A percentile compares a stretch with the other conserved stretches of the same genome.
Evolutionary conservation across 257 asterid genomes (phyloP).

Genomic region (Solanum gracilifrons): DNA sequence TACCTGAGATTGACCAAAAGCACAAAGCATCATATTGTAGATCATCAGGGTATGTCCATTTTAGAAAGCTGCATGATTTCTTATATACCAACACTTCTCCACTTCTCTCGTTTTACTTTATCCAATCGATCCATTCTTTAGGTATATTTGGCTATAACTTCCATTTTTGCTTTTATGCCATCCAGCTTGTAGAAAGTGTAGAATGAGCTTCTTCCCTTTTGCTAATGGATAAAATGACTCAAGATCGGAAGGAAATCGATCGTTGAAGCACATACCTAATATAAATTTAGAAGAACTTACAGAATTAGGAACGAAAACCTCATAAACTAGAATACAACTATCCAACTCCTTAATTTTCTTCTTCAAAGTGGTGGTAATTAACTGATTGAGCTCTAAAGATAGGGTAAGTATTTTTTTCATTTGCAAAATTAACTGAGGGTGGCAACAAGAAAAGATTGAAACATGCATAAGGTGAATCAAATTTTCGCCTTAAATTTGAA

Average conservation of each 20-base stretch:
- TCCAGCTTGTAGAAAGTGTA: neutral
- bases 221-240: neutral
- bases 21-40: neutral
- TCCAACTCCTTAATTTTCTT: neutral
- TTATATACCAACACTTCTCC: too few relatives aligned
- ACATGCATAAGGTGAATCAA: too few relatives aligned
- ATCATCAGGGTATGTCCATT: neutral
- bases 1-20: neutral
- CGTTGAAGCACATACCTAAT: neutral
- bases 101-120: neutral
- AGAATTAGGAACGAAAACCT: neutral
- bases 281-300: neutral
- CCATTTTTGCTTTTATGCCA: neutral
- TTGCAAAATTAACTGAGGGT: too few relatives aligned
- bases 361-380: neutral
- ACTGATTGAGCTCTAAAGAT: neutral
- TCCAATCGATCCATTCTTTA: neutral
- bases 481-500: too few relatives aligned
- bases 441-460: too few relatives aligned
- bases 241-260: neutral
- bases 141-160: neutral
- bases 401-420: too few relatives aligned
- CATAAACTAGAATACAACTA: neutral
- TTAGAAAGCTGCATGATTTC: neutral
- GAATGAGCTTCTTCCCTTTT: neutral